Conservation (phyloP, 2,329 filamentous ascomycete species). For the Sarocladium kiliense region DNA sequence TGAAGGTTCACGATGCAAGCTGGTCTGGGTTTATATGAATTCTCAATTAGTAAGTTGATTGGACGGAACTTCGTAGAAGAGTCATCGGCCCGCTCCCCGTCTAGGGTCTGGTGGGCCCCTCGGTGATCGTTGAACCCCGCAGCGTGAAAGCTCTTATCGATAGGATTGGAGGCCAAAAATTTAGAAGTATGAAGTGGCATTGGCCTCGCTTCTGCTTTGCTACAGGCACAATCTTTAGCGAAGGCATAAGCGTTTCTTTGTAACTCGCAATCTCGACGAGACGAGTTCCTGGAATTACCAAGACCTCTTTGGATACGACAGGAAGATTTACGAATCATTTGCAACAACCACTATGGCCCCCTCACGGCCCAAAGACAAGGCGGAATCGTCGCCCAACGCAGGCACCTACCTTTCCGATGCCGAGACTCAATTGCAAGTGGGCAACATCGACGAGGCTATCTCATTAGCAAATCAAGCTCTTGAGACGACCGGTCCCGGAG, state of each 20-base stretch:
- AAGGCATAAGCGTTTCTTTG: conserved; percentile 1
- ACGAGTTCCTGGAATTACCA: too few species aligned
- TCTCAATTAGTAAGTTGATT: not conserved
- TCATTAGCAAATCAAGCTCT: conserved; percentile 37
- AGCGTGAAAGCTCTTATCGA: conserved; percentile 22
- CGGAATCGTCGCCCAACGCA: conserved; percentile 18
- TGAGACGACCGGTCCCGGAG: conserved; percentile 35
- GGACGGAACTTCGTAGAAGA: conserved; percentile 3
- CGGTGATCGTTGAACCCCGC: conserved; percentile 19
- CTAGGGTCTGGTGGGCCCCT: not conserved
- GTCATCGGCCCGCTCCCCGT: conserved; percentile 4
- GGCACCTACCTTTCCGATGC: conserved; percentile 31
- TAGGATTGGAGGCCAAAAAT: conserved; percentile 23
- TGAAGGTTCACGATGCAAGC: not conserved
- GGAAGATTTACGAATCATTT: not conserved
- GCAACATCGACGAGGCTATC: conserved; percentile 35
- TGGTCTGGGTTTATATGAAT: not conserved
- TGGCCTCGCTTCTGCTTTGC: not conserved
- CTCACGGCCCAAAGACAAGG: conserved; percentile 31
- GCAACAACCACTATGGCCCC: conserved; percentile 31
- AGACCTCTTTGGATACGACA: too few species aligned
- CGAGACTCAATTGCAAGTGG: conserved; percentile 35
- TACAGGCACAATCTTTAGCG: not conserved
- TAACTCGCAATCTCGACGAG: not conserved
- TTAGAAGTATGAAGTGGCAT: conserved; percentile 14